These are phyloP conservation scores for Rhodotorula diobovata DNA, from an alignment of 768 basidiomycete species.

Conservation along the genomic window DNA sequence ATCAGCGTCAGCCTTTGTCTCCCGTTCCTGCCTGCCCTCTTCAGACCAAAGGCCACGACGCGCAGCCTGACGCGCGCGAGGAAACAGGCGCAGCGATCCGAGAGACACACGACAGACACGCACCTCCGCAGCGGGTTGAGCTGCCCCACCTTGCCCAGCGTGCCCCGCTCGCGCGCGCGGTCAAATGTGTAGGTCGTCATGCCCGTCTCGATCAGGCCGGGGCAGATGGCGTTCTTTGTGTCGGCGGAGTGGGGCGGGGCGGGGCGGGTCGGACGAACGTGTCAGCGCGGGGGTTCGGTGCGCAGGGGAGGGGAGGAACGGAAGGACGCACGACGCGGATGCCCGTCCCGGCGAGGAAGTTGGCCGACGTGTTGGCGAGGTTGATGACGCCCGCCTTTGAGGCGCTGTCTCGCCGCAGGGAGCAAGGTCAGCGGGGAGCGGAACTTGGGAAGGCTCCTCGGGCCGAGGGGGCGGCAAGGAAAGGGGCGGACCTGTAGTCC, in stretches of 20 bases:
- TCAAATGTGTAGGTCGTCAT: slow-evolving; percentile 80
- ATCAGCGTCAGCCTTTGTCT: too few species aligned
- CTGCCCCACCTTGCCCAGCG: slow-evolving; percentile 69
- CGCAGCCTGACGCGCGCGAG: too few species aligned
- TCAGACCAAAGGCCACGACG: too few species aligned
- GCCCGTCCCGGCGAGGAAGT: slow-evolving; percentile 73
- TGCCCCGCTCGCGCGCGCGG: slow-evolving; percentile 69
- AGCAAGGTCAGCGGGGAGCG: neutral
- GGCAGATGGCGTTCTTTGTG: slow-evolving; percentile 62
- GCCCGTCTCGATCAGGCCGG: slow-evolving; percentile 86
- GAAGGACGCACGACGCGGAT: slow-evolving; percentile 67
- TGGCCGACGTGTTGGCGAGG: slow-evolving; percentile 74
- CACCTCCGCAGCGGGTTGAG: slow-evolving; percentile 78
- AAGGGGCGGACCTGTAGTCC: slow-evolving; percentile 63
- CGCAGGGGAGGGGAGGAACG: neutral
- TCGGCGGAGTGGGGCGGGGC: accelerated
- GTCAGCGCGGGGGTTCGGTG: neutral
- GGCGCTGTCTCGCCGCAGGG: neutral
- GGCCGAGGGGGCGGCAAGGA: neutral
- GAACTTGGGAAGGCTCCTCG: neutral
- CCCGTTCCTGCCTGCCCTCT: too few species aligned
- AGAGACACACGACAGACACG: slow-evolving; percentile 42
- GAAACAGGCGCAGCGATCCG: neutral
- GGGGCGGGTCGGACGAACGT: neutral
- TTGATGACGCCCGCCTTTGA: slow-evolving; percentile 65